Percentiles rank a stretch among this genome's conserved stretches.
These are phyloP conservation scores for Tricholomella constricta DNA, from an alignment of 768 basidiomycete species.

Conservation along the genomic window DNA sequence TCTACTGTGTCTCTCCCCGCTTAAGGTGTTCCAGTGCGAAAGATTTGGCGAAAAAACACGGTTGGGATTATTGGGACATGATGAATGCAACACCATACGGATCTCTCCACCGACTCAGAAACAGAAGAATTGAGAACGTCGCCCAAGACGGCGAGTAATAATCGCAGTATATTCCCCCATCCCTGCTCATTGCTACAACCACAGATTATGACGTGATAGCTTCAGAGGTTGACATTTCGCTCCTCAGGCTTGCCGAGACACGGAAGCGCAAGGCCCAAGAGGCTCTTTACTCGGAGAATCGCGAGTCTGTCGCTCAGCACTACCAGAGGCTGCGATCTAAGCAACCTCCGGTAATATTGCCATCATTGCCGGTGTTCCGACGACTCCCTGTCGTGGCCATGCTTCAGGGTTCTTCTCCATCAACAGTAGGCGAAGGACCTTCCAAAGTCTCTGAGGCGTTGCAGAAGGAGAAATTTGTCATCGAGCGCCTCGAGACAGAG, in stretches of 20 bases:
- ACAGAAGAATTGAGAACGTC: constrained; percentile 40
- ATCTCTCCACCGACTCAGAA: constrained; percentile 38
- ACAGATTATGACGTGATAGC: constrained; percentile 34
- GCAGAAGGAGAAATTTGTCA: constrained; percentile 31
- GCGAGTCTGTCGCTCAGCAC: constrained; percentile 40
- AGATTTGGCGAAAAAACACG: constrained; percentile 34
- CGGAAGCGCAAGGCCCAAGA: constrained; percentile 22
- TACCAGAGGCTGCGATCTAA: constrained; percentile 46
- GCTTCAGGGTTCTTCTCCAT: constrained; percentile 30
- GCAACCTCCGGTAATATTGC: constrained; percentile 35
- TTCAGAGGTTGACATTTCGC: constrained; percentile 24
- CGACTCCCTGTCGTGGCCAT: constrained; percentile 45
- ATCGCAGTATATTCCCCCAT: background rate
- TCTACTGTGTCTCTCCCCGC: background rate
- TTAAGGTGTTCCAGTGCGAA: constrained; percentile 32
- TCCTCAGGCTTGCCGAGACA: constrained; percentile 25
- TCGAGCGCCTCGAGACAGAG: constrained; percentile 42
- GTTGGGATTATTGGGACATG: constrained; percentile 47
- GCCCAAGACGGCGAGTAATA: constrained; percentile 32
- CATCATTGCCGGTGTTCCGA: constrained; percentile 50
- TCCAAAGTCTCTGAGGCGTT: constrained; percentile 22
- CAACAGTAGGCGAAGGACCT: constrained; percentile 7
- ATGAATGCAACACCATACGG: constrained; percentile 41
- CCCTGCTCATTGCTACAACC: background rate
- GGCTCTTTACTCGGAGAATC: constrained; percentile 25